Evolutionary conservation across 768 basidiomycete species (phyloP).

Genomic region (Boletus subparvulus): DNA sequence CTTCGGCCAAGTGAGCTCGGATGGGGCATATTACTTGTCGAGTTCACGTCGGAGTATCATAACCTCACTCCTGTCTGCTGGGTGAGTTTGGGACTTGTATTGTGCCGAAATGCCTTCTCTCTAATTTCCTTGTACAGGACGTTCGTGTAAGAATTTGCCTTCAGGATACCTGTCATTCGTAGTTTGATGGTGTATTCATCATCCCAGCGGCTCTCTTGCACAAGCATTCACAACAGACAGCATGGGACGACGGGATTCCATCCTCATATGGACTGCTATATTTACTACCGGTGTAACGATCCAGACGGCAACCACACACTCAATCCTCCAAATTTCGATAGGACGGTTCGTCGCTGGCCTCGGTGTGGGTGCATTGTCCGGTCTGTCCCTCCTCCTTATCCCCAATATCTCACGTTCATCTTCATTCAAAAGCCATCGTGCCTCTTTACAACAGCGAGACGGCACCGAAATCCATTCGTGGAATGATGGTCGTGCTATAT

Average conservation of each 20-base stretch:
- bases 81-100: background rate
- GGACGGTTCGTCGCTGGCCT: conserved; percentile 16
- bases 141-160: conserved; percentile 6
- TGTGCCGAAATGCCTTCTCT: no score
- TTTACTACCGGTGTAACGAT: conserved; percentile 15
- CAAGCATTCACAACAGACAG: conserved; percentile 44
- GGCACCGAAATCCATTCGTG: conserved; percentile 70
- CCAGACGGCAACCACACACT: conserved; percentile 15
- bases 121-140: conserved; percentile 1
- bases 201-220: conserved; percentile 53
- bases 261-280: conserved; percentile 14
- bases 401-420: background rate
- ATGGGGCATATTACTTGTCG: conserved; percentile 15
- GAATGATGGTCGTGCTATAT: conserved; percentile 69
- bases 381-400: background rate
- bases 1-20: conserved; percentile 7
- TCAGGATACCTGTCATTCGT: background rate
- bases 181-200: background rate
- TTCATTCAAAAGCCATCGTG: conserved; percentile 45
- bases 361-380: conserved; percentile 16
- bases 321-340: conserved; percentile 11
- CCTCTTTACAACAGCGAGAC: conserved; percentile 79
- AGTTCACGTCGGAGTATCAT: conserved; percentile 19
- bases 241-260: conserved; percentile 15
- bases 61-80: conserved; percentile 16